A percentile compares a stretch with the other conserved stretches of the same genome.
phyloP scores from a whole-genome alignment of 805 yeast genomes.

The Candida nemodendra region DNA sequence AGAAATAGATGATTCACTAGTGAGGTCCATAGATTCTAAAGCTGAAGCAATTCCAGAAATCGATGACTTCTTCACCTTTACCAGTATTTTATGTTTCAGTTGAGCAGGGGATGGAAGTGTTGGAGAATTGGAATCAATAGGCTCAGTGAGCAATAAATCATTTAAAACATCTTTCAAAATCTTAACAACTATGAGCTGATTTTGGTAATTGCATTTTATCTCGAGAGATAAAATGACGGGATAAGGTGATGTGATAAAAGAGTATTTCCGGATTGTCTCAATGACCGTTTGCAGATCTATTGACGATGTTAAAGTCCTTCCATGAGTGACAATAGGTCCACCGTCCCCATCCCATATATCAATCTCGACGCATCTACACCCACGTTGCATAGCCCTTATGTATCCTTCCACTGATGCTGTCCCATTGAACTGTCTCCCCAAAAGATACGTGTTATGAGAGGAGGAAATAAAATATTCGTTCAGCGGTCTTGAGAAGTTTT shows the following conservation, averaged over 20 bases:
- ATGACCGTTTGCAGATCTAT: conserved; percentile 69
- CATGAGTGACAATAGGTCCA: conserved; percentile 90
- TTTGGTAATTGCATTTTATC: conserved; percentile 67
- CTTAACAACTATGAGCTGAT: conserved; percentile 59
- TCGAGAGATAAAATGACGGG: conserved; percentile 89
- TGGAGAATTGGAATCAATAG: conserved; percentile 27
- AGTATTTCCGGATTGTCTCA: conserved; percentile 73
- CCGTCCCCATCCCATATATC: conserved; percentile 84
- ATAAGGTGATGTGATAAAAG: conserved; percentile 81
- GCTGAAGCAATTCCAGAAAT: conserved; percentile 16
- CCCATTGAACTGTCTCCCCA: conserved; percentile 87
- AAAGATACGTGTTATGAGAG: conserved; percentile 89
- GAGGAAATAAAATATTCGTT: conserved; percentile 88
- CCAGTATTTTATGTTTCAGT: conserved; percentile 64
- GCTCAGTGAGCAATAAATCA: conserved; percentile 47
- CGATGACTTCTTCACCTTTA: conserved; percentile 69
- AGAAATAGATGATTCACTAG: conserved; percentile 23
- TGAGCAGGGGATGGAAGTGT: conserved; percentile 70
- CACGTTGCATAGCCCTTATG: conserved; percentile 79
- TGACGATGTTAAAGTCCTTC: conserved; percentile 76
- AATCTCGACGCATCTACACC: conserved; percentile 92
- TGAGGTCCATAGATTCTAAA: conserved; percentile 4
- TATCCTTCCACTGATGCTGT: conserved; percentile 89
- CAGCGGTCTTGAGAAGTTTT: conserved; percentile 60
- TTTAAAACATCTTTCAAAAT: conserved; percentile 59